A percentile compares a stretch with the other conserved stretches of the same genome.
These are phyloP conservation scores for Tolypocladium nubicola DNA, from an alignment of 2,329 filamentous ascomycete species.

Conservation along the genomic window DNA sequence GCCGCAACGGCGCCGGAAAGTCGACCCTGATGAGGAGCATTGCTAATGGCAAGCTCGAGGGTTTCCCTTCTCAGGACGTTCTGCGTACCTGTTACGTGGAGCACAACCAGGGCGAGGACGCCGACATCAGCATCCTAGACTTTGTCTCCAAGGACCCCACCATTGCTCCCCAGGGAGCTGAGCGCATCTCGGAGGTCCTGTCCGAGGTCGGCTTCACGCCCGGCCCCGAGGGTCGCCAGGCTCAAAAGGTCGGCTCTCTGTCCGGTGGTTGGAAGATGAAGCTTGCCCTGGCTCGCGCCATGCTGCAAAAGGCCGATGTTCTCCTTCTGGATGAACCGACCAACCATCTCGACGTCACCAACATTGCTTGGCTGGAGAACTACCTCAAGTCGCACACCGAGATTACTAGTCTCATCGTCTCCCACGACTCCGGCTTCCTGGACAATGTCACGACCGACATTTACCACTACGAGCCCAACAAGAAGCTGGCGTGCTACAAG, in stretches of 20 bases:
- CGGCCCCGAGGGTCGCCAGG: constrained; percentile 80
- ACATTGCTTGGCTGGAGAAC: constrained; percentile 90
- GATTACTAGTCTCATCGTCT: constrained; percentile 95
- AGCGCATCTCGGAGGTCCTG: constrained; percentile 75
- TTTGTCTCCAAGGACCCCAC: constrained; percentile 86
- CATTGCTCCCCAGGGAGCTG: constrained; percentile 65
- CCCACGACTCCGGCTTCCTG: constrained; percentile 95
- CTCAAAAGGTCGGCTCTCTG: constrained; percentile 82
- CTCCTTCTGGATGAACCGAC: constrained; percentile 96
- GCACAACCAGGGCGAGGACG: constrained; percentile 97
- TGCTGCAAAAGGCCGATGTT: constrained; percentile 95
- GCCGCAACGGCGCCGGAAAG: constrained; percentile 94
- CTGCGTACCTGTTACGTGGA: constrained; percentile 96
- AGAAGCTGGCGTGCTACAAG: constrained; percentile 84
- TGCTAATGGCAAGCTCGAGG: constrained; percentile 88
- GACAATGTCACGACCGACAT: constrained; percentile 98
- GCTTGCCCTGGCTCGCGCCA: constrained; percentile 86
- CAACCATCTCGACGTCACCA: constrained; percentile 93
- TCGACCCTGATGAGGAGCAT: constrained; percentile 99
- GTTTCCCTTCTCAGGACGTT: constrained; percentile 85
- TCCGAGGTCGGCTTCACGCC: constrained; percentile 88
- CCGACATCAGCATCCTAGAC: constrained; percentile 89
- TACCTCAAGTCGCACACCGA: constrained; percentile 94
- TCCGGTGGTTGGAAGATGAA: constrained; percentile 99
- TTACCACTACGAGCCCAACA: constrained; percentile 92